phyloP scores from a whole-genome alignment of 495 filamentous ascomycete genomes.

The Hypomontagnella monticulosa region DNA sequence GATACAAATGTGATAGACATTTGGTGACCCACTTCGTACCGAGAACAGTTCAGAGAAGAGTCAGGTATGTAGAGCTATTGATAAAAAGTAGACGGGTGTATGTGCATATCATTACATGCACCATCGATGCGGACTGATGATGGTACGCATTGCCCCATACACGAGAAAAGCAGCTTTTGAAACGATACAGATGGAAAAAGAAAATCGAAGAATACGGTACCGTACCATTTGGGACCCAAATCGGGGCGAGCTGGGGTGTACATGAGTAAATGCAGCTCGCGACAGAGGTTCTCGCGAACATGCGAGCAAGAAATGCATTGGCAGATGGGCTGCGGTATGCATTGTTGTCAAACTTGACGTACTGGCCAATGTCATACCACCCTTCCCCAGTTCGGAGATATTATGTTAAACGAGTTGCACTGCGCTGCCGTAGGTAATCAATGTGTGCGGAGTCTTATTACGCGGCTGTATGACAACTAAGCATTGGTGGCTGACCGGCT shows the following conservation, averaged over 20 bases:
- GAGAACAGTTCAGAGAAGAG: slow-evolving; percentile 10
- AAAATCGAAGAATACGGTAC: slow-evolving; percentile 24
- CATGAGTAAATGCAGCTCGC: slow-evolving; percentile 7
- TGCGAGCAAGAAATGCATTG: slow-evolving; percentile 35
- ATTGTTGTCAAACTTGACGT: slow-evolving; percentile 38
- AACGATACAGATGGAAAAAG: slow-evolving; percentile 29
- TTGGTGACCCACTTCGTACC: slow-evolving; percentile 19
- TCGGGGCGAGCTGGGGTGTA: slow-evolving; percentile 2
- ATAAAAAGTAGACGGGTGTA: slow-evolving; percentile 35
- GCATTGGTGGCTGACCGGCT: slow-evolving; percentile 26
- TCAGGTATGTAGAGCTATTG: slow-evolving; percentile 19
- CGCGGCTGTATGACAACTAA: slow-evolving; percentile 39
- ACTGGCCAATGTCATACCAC: slow-evolving; percentile 18
- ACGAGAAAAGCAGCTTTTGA: slow-evolving; percentile 32
- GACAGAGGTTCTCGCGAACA: slow-evolving; percentile 26
- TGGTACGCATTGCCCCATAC: slow-evolving; percentile 21
- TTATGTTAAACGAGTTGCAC: slow-evolving; percentile 32
- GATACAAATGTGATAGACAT: slow-evolving; percentile 21
- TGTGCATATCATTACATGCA: slow-evolving; percentile 29
- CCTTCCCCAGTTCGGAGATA: slow-evolving; percentile 37
- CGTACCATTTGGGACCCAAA: slow-evolving; percentile 24
- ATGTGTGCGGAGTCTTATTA: slow-evolving; percentile 32
- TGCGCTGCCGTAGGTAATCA: slow-evolving; percentile 27
- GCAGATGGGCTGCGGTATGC: not conserved
- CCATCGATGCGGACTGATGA: slow-evolving; percentile 26